Evolutionary conservation across 2,329 filamentous ascomycete genomes (phyloP), one percentile per base, ranked within the genome.

Genomic region (Exophiala sp.): DNA sequence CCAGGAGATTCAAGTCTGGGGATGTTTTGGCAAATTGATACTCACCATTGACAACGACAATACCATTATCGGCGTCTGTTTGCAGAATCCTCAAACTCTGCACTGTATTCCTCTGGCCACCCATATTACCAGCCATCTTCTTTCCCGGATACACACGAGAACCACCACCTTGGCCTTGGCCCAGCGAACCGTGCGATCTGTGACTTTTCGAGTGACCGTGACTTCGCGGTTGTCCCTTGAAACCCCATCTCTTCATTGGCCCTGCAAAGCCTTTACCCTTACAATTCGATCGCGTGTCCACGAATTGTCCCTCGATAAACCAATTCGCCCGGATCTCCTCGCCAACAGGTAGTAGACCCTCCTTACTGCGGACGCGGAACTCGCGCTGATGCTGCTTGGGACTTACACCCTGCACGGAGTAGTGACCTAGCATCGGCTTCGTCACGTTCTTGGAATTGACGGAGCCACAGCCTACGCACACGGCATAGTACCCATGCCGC

Each of bases 51-150:
- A 99, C 85, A 49, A 96, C 83, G 54, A 99, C 84, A 65, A 96
- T 83, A 16, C 94, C 94, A 66, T 91, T 86, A 70, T 88, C 86
- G 64, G 85, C 81, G 73, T 97, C 91, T 33, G 96, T 86, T 77
- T 90, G 86, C 69, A 99, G 75, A 49, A 99, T 85, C 73, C 87
- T 88, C 64, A 97, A 76, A 73, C 95, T 96, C 79, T 96, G 91
- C 54, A 94, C 81, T 44, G 94, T 99, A 52, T 91, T 88, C 63
- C 83, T 84, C 72, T 95, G 82, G 62, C 87, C 88, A 60, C 94
- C 94, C 94, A 99, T 97, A 55, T 89, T 84, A 51, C 94, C 94
- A 3, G 94, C 84, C 94, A 99, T 99, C 76, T 91, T 94, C 83
- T 99, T 99, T 57, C 94, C 94, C 0, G 94, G 94, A 68, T 91